A percentile compares a stretch with the other conserved stretches of the same genome.
Conservation (phyloP, 257 asterid genomes). For the Nicotiana obtusifolia region DNA sequence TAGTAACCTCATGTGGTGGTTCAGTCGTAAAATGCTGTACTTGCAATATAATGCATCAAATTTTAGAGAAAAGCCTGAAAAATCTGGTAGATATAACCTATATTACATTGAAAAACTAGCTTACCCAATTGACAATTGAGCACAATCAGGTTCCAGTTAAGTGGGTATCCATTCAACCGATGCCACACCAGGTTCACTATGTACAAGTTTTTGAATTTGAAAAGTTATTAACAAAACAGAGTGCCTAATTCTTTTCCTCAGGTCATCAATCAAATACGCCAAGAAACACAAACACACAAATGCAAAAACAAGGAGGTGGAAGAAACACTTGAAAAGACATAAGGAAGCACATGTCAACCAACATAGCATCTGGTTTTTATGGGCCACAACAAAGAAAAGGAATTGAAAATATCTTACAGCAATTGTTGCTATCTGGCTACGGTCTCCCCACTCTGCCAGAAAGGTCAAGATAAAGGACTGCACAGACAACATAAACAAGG, state of each 20-base stretch:
- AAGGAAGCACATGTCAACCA: not conserved
- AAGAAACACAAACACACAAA: not conserved
- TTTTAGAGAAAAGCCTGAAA: no score
- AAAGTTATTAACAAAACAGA: not conserved
- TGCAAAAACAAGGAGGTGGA: not conserved
- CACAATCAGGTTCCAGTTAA: no score
- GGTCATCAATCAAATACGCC: not conserved
- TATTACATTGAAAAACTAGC: no score
- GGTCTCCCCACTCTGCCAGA: slow-evolving; percentile 97
- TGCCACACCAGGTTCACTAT: not conserved
- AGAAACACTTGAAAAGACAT: not conserved
- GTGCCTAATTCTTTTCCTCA: not conserved
- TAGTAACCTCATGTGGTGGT: no score
- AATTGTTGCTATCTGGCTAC: slow-evolving; percentile 96
- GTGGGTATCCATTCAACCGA: no score
- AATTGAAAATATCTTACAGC: slow-evolving; percentile 53
- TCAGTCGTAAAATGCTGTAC: no score
- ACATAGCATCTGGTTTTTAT: not conserved
- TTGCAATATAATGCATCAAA: no score
- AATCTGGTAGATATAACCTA: no score
- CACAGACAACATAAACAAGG: slow-evolving; percentile 12
- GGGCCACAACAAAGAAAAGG: not conserved
- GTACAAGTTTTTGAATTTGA: not conserved
- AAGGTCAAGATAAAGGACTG: slow-evolving; percentile 91
- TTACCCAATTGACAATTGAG: no score